Conservation (phyloP, 2,329 filamentous ascomycete species). For the Coniochaeta prunicola region DNA sequence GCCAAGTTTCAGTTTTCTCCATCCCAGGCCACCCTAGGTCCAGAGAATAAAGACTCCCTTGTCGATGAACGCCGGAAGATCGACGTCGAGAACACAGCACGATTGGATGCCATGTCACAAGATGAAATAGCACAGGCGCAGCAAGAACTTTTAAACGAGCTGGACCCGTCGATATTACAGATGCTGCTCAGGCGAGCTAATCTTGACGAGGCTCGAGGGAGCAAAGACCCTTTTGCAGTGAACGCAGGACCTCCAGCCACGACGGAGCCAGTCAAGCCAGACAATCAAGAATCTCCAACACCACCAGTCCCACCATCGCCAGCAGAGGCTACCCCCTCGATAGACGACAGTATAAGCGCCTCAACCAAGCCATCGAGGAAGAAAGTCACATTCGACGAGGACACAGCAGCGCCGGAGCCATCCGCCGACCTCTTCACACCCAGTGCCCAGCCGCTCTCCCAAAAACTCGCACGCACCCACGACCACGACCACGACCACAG, state of each 20-base stretch:
- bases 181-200: constrained; percentile 69
- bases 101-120: constrained; percentile 69
- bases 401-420: constrained; percentile 32
- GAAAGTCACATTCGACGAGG: constrained; percentile 31
- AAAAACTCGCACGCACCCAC: constrained; percentile 13
- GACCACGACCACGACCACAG: constrained; percentile 22
- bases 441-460: constrained; percentile 19
- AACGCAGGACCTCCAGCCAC: background rate
- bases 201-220: constrained; percentile 49
- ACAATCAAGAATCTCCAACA: constrained; percentile 15
- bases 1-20: background rate
- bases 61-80: constrained; percentile 62
- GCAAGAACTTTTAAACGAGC: constrained; percentile 67
- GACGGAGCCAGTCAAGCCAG: background rate
- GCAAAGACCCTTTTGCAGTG: background rate
- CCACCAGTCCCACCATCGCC: constrained; percentile 20
- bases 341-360: constrained; percentile 7
- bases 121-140: constrained; percentile 76
- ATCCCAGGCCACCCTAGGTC: background rate
- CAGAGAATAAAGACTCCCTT: constrained; percentile 17
- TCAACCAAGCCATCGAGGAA: constrained; percentile 18
- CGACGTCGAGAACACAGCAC: constrained; percentile 71
- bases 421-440: constrained; percentile 32
- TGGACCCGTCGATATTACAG: constrained; percentile 71
- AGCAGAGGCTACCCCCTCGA: background rate